Base-by-base conservation (phyloP, 2,329 filamentous ascomycete genomes). In the Scortechinia acanthostroma region DNA sequence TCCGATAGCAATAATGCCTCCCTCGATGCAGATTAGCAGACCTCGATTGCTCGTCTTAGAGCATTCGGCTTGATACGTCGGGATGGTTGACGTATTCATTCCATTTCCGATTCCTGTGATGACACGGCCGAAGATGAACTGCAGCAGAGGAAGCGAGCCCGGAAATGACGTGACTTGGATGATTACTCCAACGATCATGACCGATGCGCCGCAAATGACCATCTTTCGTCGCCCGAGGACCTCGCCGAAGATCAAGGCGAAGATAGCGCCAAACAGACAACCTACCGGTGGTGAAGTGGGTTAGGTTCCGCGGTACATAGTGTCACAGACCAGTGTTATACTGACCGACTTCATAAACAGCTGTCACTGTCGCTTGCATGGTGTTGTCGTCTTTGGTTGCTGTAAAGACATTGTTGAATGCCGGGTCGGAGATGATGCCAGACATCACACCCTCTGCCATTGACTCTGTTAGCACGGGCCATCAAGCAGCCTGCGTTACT, bases 181-280 rank as follows among this genome's bases (percentile, higher is more conserved):
- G 5, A 74, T 64, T 23, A 79, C 77, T 16, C 80, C 80, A 6
- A 80, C 45, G 5, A 79, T 69, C 71, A 84, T 77, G 50, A 84
- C 71, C 10, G 63, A 49, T 5, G 71, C 72, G 15, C 80, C 80
- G 1, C 64, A 16, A n/a, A 76, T 65, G 52, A 83, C 80, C 78
- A 2, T 71, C 73, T 30, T 73, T 20, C 22, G 59, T 35, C 70
- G 55, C 21, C 69, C 70, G 3, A 73, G 56, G 1, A 67, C 46
- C 48, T 85, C 80, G 22, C 80, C 80, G 5, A 76, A 56, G 28
- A 57, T 57, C 25, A 76, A 63, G 33, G 73, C 70, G 45, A 70
- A 66, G 47, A 74, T 60, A 48, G 72, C 73, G 21, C 74, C 69
- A 1, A 63, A 43, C 4, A 69, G 54, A 47, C 65, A 69, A 5